A percentile compares a stretch with the other conserved stretches of the same genome.
Conservation (phyloP, 2,329 filamentous ascomycete genomes). For the Clarireedia hainanense region DNA sequence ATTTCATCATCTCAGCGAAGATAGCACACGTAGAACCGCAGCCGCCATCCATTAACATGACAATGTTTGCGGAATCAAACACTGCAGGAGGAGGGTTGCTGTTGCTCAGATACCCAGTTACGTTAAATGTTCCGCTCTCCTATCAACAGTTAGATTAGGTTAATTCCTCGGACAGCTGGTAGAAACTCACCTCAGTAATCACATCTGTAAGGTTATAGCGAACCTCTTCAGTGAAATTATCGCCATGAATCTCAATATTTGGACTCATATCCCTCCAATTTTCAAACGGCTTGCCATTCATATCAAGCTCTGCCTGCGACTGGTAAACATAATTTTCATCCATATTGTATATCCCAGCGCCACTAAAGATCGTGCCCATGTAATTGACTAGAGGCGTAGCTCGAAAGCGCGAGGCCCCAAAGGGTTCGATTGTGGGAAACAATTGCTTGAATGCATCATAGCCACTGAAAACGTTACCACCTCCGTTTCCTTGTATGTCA, state of each 20-base stretch:
- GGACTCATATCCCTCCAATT: slow-evolving; percentile 12
- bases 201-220: slow-evolving; percentile 22
- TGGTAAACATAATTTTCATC: background rate
- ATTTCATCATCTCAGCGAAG: slow-evolving; percentile 47
- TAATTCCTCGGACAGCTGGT: background rate
- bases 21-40: slow-evolving; percentile 54
- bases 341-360: background rate
- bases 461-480: slow-evolving; percentile 42
- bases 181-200: slow-evolving; percentile 10
- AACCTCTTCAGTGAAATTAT: slow-evolving; percentile 10
- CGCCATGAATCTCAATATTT: background rate
- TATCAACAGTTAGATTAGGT: background rate
- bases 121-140: slow-evolving; percentile 20
- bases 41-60: slow-evolving; percentile 37
- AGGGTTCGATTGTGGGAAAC: slow-evolving; percentile 19
- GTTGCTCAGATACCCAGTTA: slow-evolving; percentile 27
- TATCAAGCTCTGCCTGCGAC: background rate
- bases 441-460: slow-evolving; percentile 40
- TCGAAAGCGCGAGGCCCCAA: slow-evolving; percentile 34
- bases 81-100: slow-evolving; percentile 27
- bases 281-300: slow-evolving; percentile 13
- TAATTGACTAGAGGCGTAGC: slow-evolving; percentile 4
- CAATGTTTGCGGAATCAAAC: slow-evolving; percentile 34
- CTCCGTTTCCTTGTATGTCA: slow-evolving; percentile 52
- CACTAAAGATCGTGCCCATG: slow-evolving; percentile 5